Conservation (phyloP, 2,329 filamentous ascomycete species). For the Epichloe elymi region DNA sequence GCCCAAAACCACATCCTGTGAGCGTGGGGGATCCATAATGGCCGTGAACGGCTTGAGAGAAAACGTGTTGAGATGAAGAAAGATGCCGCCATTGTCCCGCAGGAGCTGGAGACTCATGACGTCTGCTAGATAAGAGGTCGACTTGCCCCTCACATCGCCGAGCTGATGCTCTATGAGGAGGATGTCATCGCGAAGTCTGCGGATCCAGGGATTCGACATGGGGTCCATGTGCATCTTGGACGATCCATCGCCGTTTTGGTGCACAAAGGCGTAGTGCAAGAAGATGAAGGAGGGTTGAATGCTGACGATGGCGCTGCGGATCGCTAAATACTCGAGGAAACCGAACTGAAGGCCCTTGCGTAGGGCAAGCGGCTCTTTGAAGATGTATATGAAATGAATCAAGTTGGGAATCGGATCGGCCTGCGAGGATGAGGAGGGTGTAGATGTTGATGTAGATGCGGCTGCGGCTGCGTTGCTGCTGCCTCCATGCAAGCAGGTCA, state of each 20-base stretch:
- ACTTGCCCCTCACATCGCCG: background rate
- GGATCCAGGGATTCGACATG: conserved; percentile 7
- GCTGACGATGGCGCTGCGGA: conserved; percentile 9
- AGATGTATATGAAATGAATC: conserved; percentile 8
- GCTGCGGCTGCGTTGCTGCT: background rate
- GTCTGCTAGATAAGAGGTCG: conserved; percentile 5
- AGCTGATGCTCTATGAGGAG: conserved; percentile 4
- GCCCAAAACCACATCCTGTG: conserved; percentile 6
- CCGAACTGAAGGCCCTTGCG: conserved; percentile 5
- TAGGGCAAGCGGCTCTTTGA: conserved; percentile 3
- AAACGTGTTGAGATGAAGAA: conserved; percentile 8
- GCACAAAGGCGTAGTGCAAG: conserved; percentile 6
- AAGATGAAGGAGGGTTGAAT: conserved; percentile 2
- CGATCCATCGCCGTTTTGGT: background rate
- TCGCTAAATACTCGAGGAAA: conserved; percentile 7
- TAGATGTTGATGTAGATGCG: background rate
- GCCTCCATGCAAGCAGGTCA: conserved; percentile 6
- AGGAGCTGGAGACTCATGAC: conserved; percentile 6
- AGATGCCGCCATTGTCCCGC: conserved; percentile 7
- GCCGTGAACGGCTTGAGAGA: conserved; percentile 5
- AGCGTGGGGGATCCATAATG: conserved; percentile 3
- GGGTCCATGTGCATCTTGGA: background rate
- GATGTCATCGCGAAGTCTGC: conserved; percentile 3
- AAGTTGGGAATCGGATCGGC: conserved; percentile 7
- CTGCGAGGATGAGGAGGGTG: background rate